Evolutionary conservation across 495 filamentous ascomycete genomes (phyloP).

Genomic region (Cudoniella acicularis): DNA sequence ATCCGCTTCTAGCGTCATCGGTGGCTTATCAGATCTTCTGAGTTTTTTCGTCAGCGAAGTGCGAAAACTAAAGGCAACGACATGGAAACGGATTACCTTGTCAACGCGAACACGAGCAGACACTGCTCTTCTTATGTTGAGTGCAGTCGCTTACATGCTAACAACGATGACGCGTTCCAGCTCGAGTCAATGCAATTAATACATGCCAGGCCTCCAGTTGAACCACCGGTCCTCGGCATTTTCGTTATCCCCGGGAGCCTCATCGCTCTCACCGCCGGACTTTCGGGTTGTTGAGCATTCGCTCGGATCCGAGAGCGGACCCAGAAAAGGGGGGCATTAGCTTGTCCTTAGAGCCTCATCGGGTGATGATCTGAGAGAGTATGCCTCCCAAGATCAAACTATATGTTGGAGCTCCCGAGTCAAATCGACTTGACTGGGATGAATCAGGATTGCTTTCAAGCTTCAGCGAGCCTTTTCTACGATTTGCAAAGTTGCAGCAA

Average conservation of each 20-base stretch:
- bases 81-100: too few relatives aligned
- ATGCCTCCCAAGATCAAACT: constrained; percentile 37
- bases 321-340: neutral
- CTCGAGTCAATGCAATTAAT: too few relatives aligned
- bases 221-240: neutral
- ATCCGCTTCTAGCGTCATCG: neutral
- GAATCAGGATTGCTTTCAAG: constrained; percentile 44
- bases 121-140: too few relatives aligned
- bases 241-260: neutral
- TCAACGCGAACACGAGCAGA: too few relatives aligned
- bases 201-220: neutral
- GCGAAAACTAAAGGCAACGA: too few relatives aligned
- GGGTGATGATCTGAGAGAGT: neutral
- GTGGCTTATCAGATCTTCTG: neutral
- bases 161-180: too few relatives aligned
- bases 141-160: too few relatives aligned
- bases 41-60: too few relatives aligned
- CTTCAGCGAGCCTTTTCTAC: constrained; percentile 41
- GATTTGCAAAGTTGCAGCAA: constrained; percentile 35
- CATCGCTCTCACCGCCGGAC: too few relatives aligned
- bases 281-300: neutral
- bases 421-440: constrained; percentile 51
- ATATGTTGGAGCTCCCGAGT: constrained; percentile 61
- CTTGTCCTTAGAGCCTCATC: too few relatives aligned
- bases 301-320: neutral